These are phyloP conservation scores for Colletotrichum truncatum DNA, from an alignment of 2,329 filamentous ascomycete species.

Conservation along the genomic window DNA sequence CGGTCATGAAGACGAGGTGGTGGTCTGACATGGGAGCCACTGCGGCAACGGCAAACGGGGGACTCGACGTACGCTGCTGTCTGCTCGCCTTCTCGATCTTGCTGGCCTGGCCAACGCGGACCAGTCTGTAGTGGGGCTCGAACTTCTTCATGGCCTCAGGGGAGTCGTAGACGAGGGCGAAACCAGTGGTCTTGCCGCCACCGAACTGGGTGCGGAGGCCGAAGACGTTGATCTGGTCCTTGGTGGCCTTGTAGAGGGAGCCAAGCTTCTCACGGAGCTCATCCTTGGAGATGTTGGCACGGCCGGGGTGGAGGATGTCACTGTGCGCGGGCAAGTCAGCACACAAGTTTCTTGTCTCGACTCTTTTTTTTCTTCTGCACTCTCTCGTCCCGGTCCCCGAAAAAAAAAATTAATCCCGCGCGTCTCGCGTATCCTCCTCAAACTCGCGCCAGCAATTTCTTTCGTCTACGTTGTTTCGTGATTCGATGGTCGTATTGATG, in stretches of 20 bases:
- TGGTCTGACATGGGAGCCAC: too few species aligned
- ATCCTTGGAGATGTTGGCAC: constrained; percentile 98
- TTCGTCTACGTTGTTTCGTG: neutral
- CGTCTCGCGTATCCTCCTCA: neutral
- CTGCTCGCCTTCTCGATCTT: constrained; percentile 98
- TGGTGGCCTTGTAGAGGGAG: constrained; percentile 96
- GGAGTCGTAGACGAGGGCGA: constrained; percentile 98
- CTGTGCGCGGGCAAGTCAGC: constrained; percentile 56
- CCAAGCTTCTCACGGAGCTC: constrained; percentile 96
- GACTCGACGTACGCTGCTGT: constrained; percentile 90
- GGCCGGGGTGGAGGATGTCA: constrained; percentile 99
- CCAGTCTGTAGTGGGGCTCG: constrained; percentile 96
- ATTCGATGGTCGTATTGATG: neutral
- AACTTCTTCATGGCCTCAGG: constrained; percentile 99
- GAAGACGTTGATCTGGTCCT: constrained; percentile 98
- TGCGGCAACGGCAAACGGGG: neutral
- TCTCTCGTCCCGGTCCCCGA: neutral
- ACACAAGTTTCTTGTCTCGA: neutral
- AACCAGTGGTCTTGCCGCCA: constrained; percentile 99
- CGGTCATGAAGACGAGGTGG: too few species aligned
- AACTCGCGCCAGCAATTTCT: neutral
- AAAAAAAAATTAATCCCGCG: too few species aligned
- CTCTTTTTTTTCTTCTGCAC: neutral
- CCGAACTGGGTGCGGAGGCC: constrained; percentile 98
- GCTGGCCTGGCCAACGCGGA: constrained; percentile 89